Evolutionary conservation across 2,329 filamentous ascomycete species (phyloP).

Genomic region (Cytospora chrysosperma): DNA sequence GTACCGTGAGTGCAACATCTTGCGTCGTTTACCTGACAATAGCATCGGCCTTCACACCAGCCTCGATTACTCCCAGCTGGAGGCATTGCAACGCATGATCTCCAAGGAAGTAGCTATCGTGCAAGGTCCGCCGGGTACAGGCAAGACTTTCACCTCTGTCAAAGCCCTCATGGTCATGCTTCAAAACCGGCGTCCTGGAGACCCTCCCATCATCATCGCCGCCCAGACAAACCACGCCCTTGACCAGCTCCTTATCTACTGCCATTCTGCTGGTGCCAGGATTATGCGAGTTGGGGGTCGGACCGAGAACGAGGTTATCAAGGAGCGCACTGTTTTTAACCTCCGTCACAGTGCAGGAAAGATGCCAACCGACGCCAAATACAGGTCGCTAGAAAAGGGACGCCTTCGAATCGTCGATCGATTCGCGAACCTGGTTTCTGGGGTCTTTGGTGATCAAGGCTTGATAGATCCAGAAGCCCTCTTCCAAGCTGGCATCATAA

Average conservation of each 20-base stretch:
- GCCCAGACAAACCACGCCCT: slow-evolving; percentile 91
- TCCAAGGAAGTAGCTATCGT: slow-evolving; percentile 72
- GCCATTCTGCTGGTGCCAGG: slow-evolving; percentile 52
- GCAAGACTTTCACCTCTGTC: slow-evolving; percentile 81
- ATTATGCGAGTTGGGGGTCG: slow-evolving; percentile 65
- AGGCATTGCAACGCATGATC: slow-evolving; percentile 67
- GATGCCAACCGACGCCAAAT: slow-evolving; percentile 26
- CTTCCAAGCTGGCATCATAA: slow-evolving; percentile 56
- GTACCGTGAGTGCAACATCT: slow-evolving; percentile 27
- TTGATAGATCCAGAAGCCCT: slow-evolving; percentile 57
- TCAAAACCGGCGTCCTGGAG: slow-evolving; percentile 51
- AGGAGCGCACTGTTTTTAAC: slow-evolving; percentile 64
- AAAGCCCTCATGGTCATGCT: slow-evolving; percentile 66
- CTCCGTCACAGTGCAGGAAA: slow-evolving; percentile 42
- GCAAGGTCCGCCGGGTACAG: slow-evolving; percentile 75
- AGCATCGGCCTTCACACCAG: slow-evolving; percentile 32
- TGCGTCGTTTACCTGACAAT: slow-evolving; percentile 4
- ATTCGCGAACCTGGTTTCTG: slow-evolving; percentile 43
- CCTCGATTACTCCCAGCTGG: slow-evolving; percentile 70
- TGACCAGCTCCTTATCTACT: slow-evolving; percentile 72
- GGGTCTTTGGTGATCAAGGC: slow-evolving; percentile 37
- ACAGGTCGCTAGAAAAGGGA: slow-evolving; percentile 30
- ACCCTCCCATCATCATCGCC: slow-evolving; percentile 72
- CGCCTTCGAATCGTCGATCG: slow-evolving; percentile 32
- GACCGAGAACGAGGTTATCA: slow-evolving; percentile 64